Evolutionary conservation across 192 early-diverging fungal species (phyloP).

Genomic region (Rhizophagus sp.): DNA sequence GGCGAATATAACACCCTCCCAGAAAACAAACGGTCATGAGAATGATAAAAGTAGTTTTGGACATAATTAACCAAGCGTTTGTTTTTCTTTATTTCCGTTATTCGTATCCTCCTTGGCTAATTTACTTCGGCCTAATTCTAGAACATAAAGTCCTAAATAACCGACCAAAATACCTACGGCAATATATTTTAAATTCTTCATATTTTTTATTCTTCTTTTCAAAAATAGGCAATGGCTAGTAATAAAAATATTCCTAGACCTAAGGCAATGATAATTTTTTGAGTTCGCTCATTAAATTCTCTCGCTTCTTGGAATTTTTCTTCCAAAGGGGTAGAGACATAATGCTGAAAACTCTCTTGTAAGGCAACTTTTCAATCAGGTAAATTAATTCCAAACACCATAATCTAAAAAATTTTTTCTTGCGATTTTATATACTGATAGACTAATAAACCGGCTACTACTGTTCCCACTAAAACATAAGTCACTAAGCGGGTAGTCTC

Average conservation of each 20-base stretch:
- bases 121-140: too few relatives aligned
- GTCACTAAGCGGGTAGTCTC: conserved; percentile 3
- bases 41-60: not conserved
- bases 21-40: conserved; percentile 5
- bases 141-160: not conserved
- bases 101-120: too few relatives aligned
- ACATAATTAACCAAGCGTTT: not conserved
- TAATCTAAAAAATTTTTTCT: not conserved
- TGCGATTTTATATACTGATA: conserved; percentile 15
- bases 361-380: not conserved
- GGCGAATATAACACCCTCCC: not conserved
- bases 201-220: too few relatives aligned
- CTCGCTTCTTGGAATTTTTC: too few relatives aligned
- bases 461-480: conserved; percentile 11
- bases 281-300: too few relatives aligned
- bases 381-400: too few relatives aligned
- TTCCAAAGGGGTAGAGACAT: too few relatives aligned
- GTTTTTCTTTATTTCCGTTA: too few relatives aligned
- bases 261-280: conserved; percentile 17
- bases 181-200: conserved; percentile 10
- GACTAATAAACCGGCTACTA: not conserved
- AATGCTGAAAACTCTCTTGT: too few relatives aligned
- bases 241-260: conserved; percentile 18
- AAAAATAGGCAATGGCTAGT: conserved; percentile 13
- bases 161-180: not conserved